Conservation (phyloP, 2,329 filamentous ascomycete species). For the Tolypocladium amazonense region DNA sequence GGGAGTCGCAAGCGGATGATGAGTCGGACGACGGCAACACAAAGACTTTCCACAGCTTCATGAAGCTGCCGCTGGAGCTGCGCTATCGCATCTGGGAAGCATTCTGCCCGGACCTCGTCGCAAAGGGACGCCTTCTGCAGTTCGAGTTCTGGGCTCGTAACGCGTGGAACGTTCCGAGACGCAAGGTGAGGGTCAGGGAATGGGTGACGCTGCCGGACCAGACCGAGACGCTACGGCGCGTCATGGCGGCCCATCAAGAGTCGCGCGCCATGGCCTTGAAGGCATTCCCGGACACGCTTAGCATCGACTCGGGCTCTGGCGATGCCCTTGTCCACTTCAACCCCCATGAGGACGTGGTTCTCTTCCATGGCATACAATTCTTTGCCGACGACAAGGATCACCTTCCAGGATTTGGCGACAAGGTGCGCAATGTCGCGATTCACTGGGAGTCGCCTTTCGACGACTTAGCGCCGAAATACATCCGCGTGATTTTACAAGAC, state of each 20-base stretch:
- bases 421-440: conserved; percentile 18
- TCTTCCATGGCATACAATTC: conserved; percentile 6
- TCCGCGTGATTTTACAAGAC: conserved; percentile 1
- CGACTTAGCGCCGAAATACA: neutral
- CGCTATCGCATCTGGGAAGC: conserved; percentile 21
- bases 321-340: conserved; percentile 19
- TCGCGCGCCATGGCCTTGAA: conserved; percentile 21
- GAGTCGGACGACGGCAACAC: neutral
- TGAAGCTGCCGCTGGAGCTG: conserved; percentile 20
- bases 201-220: conserved; percentile 13
- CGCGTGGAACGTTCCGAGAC: neutral
- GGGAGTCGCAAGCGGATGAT: neutral
- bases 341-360: conserved; percentile 18
- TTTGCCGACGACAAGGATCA: neutral
- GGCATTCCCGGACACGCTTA: conserved; percentile 20
- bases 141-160: conserved; percentile 3
- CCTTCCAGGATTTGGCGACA: conserved; percentile 16
- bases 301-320: conserved; percentile 12
- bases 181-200: conserved; percentile 9
- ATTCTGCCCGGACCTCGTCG: conserved; percentile 18
- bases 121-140: conserved; percentile 10
- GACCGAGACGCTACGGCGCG: conserved; percentile 15
- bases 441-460: conserved; percentile 1
- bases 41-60: conserved; percentile 12
- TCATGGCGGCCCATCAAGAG: conserved; percentile 23